Percentiles rank a stretch among this genome's conserved stretches.
Evolutionary conservation across 257 asterid genomes (phyloP).

Genomic region (Solanum pinnatisectum): DNA sequence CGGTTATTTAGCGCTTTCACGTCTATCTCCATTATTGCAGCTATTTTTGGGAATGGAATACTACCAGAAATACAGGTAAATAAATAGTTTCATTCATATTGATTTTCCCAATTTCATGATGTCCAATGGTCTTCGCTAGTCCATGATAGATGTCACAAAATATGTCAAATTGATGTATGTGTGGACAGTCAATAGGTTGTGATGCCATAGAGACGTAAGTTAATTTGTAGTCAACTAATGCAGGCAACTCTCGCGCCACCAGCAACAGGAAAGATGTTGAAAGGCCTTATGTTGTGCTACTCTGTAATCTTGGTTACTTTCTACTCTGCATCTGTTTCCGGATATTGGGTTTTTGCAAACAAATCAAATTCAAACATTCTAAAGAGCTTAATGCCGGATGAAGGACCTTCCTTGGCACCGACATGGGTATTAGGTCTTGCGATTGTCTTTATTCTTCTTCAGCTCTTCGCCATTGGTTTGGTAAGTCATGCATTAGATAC

Average conservation of each 20-base stretch:
- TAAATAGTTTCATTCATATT: not conserved
- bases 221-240: not conserved
- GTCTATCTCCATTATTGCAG: slow-evolving; percentile 90
- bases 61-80: slow-evolving; percentile 90
- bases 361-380: slow-evolving; percentile 67
- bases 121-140: not conserved
- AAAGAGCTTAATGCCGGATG: slow-evolving; percentile 68
- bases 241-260: slow-evolving; percentile 99
- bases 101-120: not conserved
- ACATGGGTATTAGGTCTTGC: slow-evolving; percentile 66
- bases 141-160: not conserved
- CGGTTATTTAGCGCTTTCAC: slow-evolving; percentile 70
- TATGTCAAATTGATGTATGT: not conserved
- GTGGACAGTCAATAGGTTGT: not conserved
- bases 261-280: slow-evolving; percentile 86
- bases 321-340: slow-evolving; percentile 85
- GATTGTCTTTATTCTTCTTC: slow-evolving; percentile 48
- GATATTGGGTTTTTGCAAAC: slow-evolving; percentile 91
- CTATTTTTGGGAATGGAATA: slow-evolving; percentile 90
- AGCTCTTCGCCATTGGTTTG: slow-evolving; percentile 80
- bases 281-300: slow-evolving; percentile 88
- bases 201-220: not conserved
- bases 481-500: slow-evolving; percentile 23
- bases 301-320: slow-evolving; percentile 73
- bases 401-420: slow-evolving; percentile 71